These are phyloP conservation scores for Sarocladium brachiariae DNA, from an alignment of 2,329 filamentous ascomycete species.

Conservation along the genomic window DNA sequence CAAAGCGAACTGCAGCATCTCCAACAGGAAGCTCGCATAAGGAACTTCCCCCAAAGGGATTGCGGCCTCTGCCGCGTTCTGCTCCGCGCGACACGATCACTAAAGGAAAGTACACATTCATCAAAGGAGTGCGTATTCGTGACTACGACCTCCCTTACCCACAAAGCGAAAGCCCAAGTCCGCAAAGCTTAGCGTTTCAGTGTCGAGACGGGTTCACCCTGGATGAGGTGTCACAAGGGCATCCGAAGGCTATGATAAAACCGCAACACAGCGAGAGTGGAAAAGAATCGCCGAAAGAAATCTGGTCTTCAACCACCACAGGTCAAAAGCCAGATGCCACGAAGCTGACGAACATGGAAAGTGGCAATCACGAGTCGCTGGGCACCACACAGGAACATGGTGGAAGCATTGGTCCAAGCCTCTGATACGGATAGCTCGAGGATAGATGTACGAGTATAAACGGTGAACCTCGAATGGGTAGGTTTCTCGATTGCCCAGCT, in stretches of 20 bases:
- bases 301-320: too few relatives aligned
- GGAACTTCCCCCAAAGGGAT: neutral
- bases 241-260: slow-evolving; percentile 14
- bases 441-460: neutral
- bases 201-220: slow-evolving; percentile 25
- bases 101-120: slow-evolving; percentile 21
- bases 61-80: slow-evolving; percentile 17
- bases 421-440: neutral
- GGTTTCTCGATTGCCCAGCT: neutral
- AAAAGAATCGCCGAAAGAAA: too few relatives aligned
- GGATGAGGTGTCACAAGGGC: slow-evolving; percentile 15
- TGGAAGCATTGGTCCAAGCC: neutral
- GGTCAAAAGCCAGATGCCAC: too few relatives aligned
- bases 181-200: slow-evolving; percentile 17
- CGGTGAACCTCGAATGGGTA: neutral
- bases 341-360: too few relatives aligned
- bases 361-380: too few relatives aligned
- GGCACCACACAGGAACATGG: too few relatives aligned
- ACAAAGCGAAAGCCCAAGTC: neutral
- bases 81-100: slow-evolving; percentile 20
- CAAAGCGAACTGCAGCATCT: too few relatives aligned
- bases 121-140: slow-evolving; percentile 22
- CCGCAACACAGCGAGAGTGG: too few relatives aligned
- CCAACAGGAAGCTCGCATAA: too few relatives aligned
- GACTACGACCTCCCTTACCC: slow-evolving; percentile 21